Evolutionary conservation across 2,329 filamentous ascomycete species (phyloP).

Genomic region (Helicocarpus griseus): DNA sequence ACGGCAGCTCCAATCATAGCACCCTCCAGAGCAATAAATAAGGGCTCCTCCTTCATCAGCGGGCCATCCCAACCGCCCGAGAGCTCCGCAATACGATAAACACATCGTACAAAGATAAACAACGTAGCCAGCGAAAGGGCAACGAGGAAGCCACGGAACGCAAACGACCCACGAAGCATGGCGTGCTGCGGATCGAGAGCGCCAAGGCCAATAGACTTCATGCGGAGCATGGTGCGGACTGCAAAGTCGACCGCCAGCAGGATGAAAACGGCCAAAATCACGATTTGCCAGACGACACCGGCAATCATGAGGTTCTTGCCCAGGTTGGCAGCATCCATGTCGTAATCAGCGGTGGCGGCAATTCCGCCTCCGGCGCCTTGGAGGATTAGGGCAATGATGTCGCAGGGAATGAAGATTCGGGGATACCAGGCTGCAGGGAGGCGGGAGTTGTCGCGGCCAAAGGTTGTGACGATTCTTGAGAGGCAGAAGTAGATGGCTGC

Average conservation of each 20-base stretch:
- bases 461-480: constrained; percentile 28
- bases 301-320: constrained; percentile 59
- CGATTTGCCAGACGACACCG: constrained; percentile 52
- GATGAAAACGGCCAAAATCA: constrained; percentile 48
- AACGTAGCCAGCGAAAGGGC: constrained; percentile 34
- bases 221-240: constrained; percentile 13
- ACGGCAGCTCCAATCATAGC: constrained; percentile 43
- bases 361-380: constrained; percentile 53
- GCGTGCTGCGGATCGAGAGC: constrained; percentile 8
- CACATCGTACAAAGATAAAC: constrained; percentile 38
- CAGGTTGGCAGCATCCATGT: constrained; percentile 23
- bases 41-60: constrained; percentile 40
- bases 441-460: constrained; percentile 24
- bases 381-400: constrained; percentile 51
- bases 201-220: constrained; percentile 6
- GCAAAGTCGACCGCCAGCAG: constrained; percentile 42
- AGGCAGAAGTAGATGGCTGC: constrained; percentile 57
- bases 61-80: constrained; percentile 37
- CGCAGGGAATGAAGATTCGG: constrained; percentile 51
- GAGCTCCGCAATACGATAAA: constrained; percentile 43
- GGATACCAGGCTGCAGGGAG: constrained; percentile 26
- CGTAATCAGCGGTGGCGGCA: constrained; percentile 34
- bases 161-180: constrained; percentile 22
- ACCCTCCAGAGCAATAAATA: constrained; percentile 47
- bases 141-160: constrained; percentile 32